Percentiles rank a stretch among this genome's conserved stretches.
Evolutionary conservation across 768 basidiomycete species (phyloP).

Genomic region (Tulasnella sp.): DNA sequence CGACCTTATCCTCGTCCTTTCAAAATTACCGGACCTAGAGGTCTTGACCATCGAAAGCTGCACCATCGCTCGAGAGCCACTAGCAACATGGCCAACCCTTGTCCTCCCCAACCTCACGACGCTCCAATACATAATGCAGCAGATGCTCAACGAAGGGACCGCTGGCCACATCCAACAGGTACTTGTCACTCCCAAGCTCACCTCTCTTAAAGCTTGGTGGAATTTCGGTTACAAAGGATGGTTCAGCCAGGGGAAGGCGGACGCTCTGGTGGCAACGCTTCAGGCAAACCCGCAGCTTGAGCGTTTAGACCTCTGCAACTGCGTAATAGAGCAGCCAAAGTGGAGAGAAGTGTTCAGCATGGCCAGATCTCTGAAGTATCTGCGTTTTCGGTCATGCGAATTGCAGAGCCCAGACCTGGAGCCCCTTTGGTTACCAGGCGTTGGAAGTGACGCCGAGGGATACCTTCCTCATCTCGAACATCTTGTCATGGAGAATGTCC

Average conservation of each 20-base stretch:
- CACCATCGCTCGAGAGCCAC: neutral
- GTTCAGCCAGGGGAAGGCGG: neutral
- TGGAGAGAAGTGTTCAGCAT: neutral
- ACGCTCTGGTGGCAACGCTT: neutral
- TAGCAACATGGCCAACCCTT: neutral
- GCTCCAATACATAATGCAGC: neutral
- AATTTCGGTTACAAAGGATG: neutral
- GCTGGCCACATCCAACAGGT: neutral
- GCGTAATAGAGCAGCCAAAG: too few relatives aligned
- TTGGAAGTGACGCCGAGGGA: neutral
- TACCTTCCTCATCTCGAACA: neutral
- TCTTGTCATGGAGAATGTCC: neutral
- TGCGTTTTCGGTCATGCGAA: neutral
- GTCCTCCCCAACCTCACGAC: neutral
- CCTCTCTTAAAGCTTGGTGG: neutral
- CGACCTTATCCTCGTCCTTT: neutral
- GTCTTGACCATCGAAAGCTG: neutral
- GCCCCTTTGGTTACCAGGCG: neutral
- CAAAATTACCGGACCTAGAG: neutral
- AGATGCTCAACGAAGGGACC: neutral
- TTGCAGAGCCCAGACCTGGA: neutral
- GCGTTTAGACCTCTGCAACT: neutral
- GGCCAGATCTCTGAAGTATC: neutral
- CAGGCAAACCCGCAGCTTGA: neutral
- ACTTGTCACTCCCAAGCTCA: neutral